Evolutionary conservation across 1,284 basidiomycete genomes (phyloP).

Genomic region (Schizophyllum amplum): DNA sequence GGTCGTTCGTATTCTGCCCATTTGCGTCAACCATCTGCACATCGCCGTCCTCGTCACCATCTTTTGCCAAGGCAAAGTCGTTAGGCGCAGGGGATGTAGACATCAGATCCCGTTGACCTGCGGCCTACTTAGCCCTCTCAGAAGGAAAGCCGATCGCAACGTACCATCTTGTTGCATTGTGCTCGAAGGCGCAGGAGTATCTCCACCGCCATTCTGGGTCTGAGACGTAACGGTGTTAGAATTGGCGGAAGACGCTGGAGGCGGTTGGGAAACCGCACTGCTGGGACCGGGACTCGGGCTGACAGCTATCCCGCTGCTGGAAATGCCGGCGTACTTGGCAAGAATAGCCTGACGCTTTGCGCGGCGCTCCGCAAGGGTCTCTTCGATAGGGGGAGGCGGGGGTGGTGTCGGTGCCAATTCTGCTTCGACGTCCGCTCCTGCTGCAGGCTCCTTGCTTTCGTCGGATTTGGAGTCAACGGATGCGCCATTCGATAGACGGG

Average conservation of each 20-base stretch:
- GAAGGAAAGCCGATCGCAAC: slow-evolving; percentile 15
- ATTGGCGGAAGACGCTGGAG: no score
- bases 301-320: no score
- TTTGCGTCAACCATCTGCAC: slow-evolving; percentile 26
- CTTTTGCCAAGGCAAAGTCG: slow-evolving; percentile 55
- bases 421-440: slow-evolving; percentile 47
- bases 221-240: slow-evolving; percentile 52
- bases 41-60: slow-evolving; percentile 36
- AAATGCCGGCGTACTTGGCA: slow-evolving; percentile 64
- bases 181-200: slow-evolving; percentile 2
- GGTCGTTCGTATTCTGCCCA: slow-evolving; percentile 51
- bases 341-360: slow-evolving; percentile 79
- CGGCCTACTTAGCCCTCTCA: background rate
- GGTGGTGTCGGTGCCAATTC: slow-evolving; percentile 47
- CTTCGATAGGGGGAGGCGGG: slow-evolving; percentile 65
- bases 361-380: slow-evolving; percentile 69
- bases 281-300: no score
- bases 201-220: slow-evolving; percentile 31
- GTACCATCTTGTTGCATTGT: slow-evolving; percentile 13
- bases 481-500: no score
- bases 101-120: slow-evolving; percentile 3
- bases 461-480: no score
- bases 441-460: slow-evolving; percentile 20
- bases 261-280: no score
- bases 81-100: slow-evolving; percentile 45